Percentiles rank a stretch among this genome's conserved stretches.
These are phyloP conservation scores for Chytridiales sp. DNA, from an alignment of 371 early-diverging fungal species.

Conservation along the genomic window DNA sequence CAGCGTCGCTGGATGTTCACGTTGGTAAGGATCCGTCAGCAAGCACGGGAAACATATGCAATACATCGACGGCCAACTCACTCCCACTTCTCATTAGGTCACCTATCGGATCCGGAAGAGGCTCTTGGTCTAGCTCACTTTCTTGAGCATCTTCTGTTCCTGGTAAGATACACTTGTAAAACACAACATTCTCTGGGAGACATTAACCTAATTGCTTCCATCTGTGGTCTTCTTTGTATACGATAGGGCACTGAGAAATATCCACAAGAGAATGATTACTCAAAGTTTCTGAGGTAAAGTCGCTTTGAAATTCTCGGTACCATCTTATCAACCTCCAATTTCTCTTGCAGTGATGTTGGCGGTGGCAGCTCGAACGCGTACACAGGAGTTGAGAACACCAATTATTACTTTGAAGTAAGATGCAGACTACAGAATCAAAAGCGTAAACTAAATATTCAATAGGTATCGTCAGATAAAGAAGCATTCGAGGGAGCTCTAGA, in stretches of 20 bases:
- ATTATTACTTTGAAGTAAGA: slow-evolving; percentile 85
- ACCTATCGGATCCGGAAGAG: slow-evolving; percentile 53
- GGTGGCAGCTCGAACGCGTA: slow-evolving; percentile 96
- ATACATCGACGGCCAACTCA: not conserved
- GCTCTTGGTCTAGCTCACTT: slow-evolving; percentile 97
- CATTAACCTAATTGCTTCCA: not conserved
- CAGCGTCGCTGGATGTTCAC: slow-evolving; percentile 89
- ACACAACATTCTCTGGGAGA: not conserved
- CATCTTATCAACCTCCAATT: too few relatives aligned
- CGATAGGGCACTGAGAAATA: slow-evolving; percentile 49
- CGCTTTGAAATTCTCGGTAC: too few relatives aligned
- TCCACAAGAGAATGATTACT: slow-evolving; percentile 92
- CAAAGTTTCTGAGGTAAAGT: slow-evolving; percentile 47
- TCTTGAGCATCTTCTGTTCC: slow-evolving; percentile 83
- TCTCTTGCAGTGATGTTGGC: slow-evolving; percentile 26
- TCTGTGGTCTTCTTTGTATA: not conserved
- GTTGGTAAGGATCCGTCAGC: slow-evolving; percentile 44
- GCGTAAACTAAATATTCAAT: not conserved
- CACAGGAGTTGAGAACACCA: slow-evolving; percentile 57
- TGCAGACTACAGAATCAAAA: not conserved
- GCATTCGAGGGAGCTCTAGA: slow-evolving; percentile 86
- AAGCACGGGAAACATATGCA: too few relatives aligned
- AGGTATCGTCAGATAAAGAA: slow-evolving; percentile 63
- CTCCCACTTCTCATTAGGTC: slow-evolving; percentile 52
- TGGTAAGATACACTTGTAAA: slow-evolving; percentile 1